Evolutionary conservation across 257 asterid species (phyloP).

Genomic region (Osmanthus fragrans): DNA sequence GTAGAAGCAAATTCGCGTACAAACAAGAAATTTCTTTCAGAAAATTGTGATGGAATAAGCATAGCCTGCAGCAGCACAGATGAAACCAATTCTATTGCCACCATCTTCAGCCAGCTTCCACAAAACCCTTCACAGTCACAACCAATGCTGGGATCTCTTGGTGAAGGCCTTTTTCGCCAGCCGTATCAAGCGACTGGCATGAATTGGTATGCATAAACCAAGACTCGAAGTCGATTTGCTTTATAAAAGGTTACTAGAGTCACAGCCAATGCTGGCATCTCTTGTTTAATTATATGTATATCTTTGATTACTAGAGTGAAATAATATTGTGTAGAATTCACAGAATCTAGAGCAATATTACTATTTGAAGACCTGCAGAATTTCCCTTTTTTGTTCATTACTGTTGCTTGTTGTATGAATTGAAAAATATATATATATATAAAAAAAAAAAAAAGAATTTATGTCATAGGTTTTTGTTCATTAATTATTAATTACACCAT

Average conservation of each 20-base stretch:
- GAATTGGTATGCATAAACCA: constrained; percentile 58
- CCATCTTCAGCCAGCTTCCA: constrained; percentile 26
- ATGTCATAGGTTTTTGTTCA: neutral
- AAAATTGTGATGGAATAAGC: constrained; percentile 29
- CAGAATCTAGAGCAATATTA: neutral
- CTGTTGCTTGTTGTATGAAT: neutral
- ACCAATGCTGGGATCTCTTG: constrained; percentile 53
- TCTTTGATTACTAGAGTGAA: constrained; percentile 18
- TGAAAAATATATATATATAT: neutral
- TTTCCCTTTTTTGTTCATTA: neutral
- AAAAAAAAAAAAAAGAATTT: too few species aligned
- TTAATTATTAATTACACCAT: neutral
- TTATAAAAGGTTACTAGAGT: neutral
- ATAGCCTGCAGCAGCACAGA: too few species aligned
- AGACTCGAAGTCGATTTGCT: neutral
- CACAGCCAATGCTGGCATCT: too few species aligned
- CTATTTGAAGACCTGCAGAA: neutral
- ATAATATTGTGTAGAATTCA: constrained; percentile 27
- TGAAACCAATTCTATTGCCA: too few species aligned
- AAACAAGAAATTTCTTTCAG: constrained; percentile 54
- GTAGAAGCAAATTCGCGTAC: constrained; percentile 33
- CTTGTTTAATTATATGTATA: constrained; percentile 21
- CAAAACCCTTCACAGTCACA: constrained; percentile 54
- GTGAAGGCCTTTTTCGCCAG: constrained; percentile 62
- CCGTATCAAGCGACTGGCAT: constrained; percentile 35